A percentile compares a stretch with the other conserved stretches of the same genome.
These are phyloP conservation scores for Apiospora sp. DNA, from an alignment of 2,329 filamentous ascomycete genomes.

Conservation along the genomic window DNA sequence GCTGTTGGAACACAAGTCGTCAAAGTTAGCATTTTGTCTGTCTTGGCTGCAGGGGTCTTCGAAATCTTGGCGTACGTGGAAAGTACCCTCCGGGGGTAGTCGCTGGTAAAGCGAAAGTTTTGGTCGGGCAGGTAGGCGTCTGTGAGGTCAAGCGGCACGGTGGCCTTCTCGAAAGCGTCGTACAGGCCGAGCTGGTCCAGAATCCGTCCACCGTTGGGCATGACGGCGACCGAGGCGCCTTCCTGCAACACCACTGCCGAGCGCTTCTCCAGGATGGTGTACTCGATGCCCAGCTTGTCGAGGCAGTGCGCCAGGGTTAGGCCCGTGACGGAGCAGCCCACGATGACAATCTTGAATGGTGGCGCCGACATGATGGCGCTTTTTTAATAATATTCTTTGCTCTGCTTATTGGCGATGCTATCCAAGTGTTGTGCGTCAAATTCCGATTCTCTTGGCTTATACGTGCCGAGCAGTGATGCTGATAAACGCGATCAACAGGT, in stretches of 20 bases:
- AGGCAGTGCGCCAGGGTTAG: constrained; percentile 39
- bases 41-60: neutral
- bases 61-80: neutral
- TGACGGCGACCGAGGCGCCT: constrained; percentile 36
- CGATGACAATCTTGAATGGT: constrained; percentile 32
- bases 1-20: neutral
- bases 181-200: constrained; percentile 38
- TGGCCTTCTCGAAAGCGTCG: constrained; percentile 17
- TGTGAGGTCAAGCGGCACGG: neutral
- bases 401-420: too few relatives aligned
- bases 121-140: constrained; percentile 12
- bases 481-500: neutral
- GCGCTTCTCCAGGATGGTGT: constrained; percentile 37
- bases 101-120: neutral
- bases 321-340: constrained; percentile 38
- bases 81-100: neutral
- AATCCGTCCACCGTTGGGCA: constrained; percentile 37
- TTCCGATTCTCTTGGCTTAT: too few relatives aligned
- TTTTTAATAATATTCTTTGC: too few relatives aligned
- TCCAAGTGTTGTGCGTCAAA: neutral
- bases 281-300: constrained; percentile 37
- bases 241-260: constrained; percentile 31
- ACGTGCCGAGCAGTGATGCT: neutral
- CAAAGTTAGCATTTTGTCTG: neutral
- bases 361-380: neutral